Conservation (phyloP, 768 basidiomycete genomes). For the Mycena vitilis region DNA sequence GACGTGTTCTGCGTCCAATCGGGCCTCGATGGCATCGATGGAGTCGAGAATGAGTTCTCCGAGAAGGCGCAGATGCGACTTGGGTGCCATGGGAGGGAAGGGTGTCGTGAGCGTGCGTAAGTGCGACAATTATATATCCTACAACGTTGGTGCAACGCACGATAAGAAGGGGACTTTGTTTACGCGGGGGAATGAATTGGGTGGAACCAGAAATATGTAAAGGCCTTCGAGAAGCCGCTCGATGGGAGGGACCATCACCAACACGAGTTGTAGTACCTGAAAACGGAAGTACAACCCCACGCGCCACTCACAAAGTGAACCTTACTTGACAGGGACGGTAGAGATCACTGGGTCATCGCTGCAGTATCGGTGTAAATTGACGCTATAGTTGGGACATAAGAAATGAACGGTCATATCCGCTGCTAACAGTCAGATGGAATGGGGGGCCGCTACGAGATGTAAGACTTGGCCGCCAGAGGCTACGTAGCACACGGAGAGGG, state of each 20-base stretch:
- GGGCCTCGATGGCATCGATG: slow-evolving; percentile 18
- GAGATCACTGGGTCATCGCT: not conserved
- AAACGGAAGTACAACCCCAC: not conserved
- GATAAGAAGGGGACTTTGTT: not conserved
- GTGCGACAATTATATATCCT: not conserved
- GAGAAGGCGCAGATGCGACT: slow-evolving; percentile 27
- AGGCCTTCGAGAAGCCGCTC: not conserved
- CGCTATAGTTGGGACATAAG: too few species aligned
- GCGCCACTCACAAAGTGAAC: not conserved
- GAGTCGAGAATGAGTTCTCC: slow-evolving; percentile 13
- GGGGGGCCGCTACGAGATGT: too few species aligned
- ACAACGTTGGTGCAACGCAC: slow-evolving; percentile 11
- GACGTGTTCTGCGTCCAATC: slow-evolving; percentile 15
- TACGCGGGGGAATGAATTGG: not conserved
- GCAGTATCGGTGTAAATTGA: too few species aligned
- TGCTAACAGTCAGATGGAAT: too few species aligned
- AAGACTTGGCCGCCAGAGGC: too few species aligned
- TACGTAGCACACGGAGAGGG: too few species aligned
- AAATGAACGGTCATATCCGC: too few species aligned
- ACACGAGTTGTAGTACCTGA: slow-evolving; percentile 5
- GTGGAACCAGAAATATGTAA: not conserved
- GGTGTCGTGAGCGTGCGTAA: not conserved
- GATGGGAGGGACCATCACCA: not conserved
- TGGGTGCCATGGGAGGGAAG: not conserved
- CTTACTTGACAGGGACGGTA: not conserved